Percentiles rank a stretch among this genome's conserved stretches.
Conservation (phyloP, 768 basidiomycete genomes). For the Filobasidium wieringae region DNA sequence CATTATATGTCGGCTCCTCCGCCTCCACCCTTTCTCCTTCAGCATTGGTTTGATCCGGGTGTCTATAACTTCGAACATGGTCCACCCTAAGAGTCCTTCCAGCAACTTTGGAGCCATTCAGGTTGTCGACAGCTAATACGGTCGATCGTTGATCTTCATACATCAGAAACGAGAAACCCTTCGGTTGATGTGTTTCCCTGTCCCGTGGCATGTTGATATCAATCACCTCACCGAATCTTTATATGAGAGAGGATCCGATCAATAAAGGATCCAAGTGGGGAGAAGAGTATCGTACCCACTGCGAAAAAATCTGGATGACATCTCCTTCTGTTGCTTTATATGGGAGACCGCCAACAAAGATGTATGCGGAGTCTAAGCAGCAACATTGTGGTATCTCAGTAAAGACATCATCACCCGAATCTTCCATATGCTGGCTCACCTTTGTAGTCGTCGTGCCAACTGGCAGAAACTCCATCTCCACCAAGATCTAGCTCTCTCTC, state of each 20-base stretch:
- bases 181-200: conserved; percentile 78
- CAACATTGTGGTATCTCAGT: background rate
- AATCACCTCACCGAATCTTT: conserved; percentile 93
- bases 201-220: conserved; percentile 91
- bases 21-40: conserved; percentile 74
- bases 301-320: conserved; percentile 92
- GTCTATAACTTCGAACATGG: conserved; percentile 66
- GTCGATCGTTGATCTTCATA: conserved; percentile 98
- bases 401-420: background rate
- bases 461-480: conserved; percentile 44
- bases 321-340: conserved; percentile 92
- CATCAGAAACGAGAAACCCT: conserved; percentile 94
- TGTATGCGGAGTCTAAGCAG: conserved; percentile 72
- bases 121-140: conserved; percentile 90
- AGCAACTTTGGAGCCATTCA: conserved; percentile 84
- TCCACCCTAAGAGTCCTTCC: conserved; percentile 62
- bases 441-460: conserved; percentile 95
- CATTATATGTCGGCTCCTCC: conserved; percentile 78
- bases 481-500: conserved; percentile 75
- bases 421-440: conserved; percentile 39
- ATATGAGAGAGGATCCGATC: background rate
- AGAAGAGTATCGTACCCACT: conserved; percentile 49
- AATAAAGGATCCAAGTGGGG: background rate
- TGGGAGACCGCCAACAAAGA: conserved; percentile 81
- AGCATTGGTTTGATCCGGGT: conserved; percentile 62